phyloP scores from a whole-genome alignment of 306 rosid species.

The Castanopsis chinensis region DNA sequence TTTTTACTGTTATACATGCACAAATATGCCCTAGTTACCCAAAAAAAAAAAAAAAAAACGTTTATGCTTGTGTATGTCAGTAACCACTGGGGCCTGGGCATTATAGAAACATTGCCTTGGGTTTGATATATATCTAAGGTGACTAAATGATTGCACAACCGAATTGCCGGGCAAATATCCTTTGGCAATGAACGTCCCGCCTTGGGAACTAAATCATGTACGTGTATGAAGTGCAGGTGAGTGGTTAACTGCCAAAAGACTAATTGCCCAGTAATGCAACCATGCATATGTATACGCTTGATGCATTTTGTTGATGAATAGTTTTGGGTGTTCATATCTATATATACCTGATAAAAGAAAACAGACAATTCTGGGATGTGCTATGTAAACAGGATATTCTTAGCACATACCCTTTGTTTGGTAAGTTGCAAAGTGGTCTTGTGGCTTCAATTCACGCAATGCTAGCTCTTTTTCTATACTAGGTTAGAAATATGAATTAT shows the following conservation, averaged over 20 bases:
- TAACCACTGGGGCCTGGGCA: too few species aligned
- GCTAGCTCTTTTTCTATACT: too few species aligned
- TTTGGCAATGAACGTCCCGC: conserved; percentile 50
- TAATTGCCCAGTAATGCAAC: conserved; percentile 65
- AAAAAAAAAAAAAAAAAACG: too few species aligned
- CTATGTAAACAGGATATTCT: too few species aligned
- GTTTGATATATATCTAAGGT: background rate
- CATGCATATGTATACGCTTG: conserved; percentile 10
- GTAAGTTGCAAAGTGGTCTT: too few species aligned
- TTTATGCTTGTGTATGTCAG: too few species aligned
- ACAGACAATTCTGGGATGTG: background rate
- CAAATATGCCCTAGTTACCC: too few species aligned
- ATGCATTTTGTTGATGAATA: background rate
- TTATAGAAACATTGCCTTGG: background rate
- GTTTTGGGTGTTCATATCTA: background rate
- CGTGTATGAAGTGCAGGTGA: background rate
- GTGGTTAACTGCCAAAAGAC: conserved; percentile 49
- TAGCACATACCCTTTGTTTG: too few species aligned
- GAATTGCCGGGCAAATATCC: conserved; percentile 79
- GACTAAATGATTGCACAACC: conserved; percentile 6
- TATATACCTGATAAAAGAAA: conserved; percentile 26
- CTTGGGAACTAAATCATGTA: background rate
- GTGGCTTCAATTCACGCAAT: too few species aligned
- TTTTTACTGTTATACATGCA: too few species aligned
- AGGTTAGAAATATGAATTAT: too few species aligned